Evolutionary conservation across 441 rosid species (phyloP).

Genomic region (Adansonia madagascariensis): DNA sequence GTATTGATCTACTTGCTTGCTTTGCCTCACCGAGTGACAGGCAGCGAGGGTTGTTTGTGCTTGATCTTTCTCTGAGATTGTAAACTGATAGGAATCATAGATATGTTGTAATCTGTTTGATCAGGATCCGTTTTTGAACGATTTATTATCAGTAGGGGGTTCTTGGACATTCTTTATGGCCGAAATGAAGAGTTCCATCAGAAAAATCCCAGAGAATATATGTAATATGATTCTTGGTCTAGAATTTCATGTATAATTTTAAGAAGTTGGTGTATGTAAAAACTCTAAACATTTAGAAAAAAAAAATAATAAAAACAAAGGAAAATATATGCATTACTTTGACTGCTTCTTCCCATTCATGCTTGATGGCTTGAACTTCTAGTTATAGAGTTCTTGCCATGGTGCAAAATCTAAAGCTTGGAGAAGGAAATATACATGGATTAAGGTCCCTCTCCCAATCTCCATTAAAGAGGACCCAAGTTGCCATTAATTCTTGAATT

Average conservation of each 20-base stretch:
- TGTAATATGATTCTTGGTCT: constrained; percentile 28
- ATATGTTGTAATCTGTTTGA: constrained; percentile 22
- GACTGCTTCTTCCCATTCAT: too few relatives aligned
- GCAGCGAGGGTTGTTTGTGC: constrained; percentile 20
- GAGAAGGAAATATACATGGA: background rate
- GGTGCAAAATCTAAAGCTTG: background rate
- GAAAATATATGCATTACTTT: constrained; percentile 6
- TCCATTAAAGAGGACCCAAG: background rate
- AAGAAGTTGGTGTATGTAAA: constrained; percentile 33
- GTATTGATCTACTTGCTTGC: constrained; percentile 6
- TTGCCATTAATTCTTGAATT: background rate
- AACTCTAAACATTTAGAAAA: constrained; percentile 23
- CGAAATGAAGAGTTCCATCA: background rate
- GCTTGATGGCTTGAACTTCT: too few relatives aligned
- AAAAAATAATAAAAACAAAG: background rate
- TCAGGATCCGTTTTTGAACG: constrained; percentile 26
- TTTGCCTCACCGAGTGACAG: constrained; percentile 15
- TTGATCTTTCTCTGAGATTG: constrained; percentile 19
- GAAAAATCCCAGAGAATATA: background rate
- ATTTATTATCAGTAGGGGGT: background rate
- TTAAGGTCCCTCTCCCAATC: background rate
- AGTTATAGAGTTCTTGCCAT: too few relatives aligned
- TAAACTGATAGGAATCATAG: constrained; percentile 27
- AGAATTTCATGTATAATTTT: constrained; percentile 28
- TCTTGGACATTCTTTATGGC: background rate